phyloP scores from a whole-genome alignment of 2,329 filamentous ascomycete species.

The Xylaria polymorpha region DNA sequence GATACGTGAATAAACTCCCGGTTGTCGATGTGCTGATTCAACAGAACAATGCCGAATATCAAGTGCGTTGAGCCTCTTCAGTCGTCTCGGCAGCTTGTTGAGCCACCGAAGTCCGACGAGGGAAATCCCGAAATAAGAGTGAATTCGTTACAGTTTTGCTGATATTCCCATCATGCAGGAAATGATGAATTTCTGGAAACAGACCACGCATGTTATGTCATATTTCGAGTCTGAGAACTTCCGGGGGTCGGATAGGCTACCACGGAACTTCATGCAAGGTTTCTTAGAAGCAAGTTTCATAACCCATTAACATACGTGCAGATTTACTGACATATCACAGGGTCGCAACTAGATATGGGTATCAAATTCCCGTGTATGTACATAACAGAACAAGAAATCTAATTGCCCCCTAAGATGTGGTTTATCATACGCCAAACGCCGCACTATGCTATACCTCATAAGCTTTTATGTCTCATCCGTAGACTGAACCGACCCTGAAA shows the following conservation, averaged over 20 bases:
- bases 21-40: constrained; percentile 91
- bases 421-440: constrained; percentile 51
- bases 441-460: constrained; percentile 40
- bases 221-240: constrained; percentile 91
- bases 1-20: constrained; percentile 89
- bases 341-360: constrained; percentile 65
- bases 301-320: not conserved
- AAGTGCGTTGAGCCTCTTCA: constrained; percentile 67
- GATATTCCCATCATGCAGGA: constrained; percentile 67
- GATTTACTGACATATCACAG: constrained; percentile 51
- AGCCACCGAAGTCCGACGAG: not conserved
- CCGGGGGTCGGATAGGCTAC: constrained; percentile 81
- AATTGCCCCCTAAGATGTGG: constrained; percentile 47
- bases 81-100: not conserved
- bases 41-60: constrained; percentile 92
- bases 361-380: constrained; percentile 49
- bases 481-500: constrained; percentile 2
- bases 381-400: constrained; percentile 53
- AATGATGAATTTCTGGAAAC: constrained; percentile 99
- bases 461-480: constrained; percentile 23
- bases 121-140: not conserved
- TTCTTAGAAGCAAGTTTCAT: constrained; percentile 84
- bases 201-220: constrained; percentile 93
- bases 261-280: constrained; percentile 89
- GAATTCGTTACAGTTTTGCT: constrained; percentile 24